Evolutionary conservation across 768 basidiomycete genomes (phyloP), one percentile per base, ranked within the genome.

Genomic region (Hydnomerulius pinastri): DNA sequence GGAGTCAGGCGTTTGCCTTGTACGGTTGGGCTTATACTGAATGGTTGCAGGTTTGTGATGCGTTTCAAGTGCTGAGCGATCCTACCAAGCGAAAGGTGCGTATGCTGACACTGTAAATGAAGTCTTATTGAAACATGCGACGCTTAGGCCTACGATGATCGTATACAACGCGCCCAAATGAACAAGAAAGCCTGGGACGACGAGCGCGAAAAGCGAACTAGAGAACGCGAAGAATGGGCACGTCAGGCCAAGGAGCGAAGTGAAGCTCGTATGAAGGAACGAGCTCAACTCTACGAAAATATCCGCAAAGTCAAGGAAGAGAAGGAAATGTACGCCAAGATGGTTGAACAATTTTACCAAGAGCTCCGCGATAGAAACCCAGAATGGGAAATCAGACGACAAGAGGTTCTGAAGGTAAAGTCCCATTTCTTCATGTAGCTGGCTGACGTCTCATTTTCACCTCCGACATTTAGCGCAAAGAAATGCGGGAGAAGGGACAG

Each of bases 1-100:
- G 56, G 55, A 63, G 62, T 60, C 67, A 46, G 57, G 55, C 62
- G 32, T 53, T 25, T 55, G n/a, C 45, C 39, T 43, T 23, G 47
- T 29, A 39, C n/a, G 23, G 43, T 44, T 40, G 27, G 46, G 45
- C 47, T 55, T 32, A 56, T 60, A 35, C 56, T 64, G 57, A 67
- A 57, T 48, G 17, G 44, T 32, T 25, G 23, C 65, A 87, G 83
- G 81, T 85, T 28, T 77, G 78, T 40, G 79, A 82, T 39, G 85
- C 85, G 1, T 86, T 86, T 40, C 76, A 81, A 54, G 70, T 80
- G 12, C 63, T 88, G 51, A 75, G 77, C 32, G 81, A 88, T 65
- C 55, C 73, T 4, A 63, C 71, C 29, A 81, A 77, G 58, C 80
- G 85, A 48, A 76, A 73, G 71, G 86, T 83, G 51, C 44, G 75